A percentile compares a stretch with the other conserved stretches of the same genome.
phyloP scores from a whole-genome alignment of 1,139 yeast species.

The Yamadazyma triangularis region DNA sequence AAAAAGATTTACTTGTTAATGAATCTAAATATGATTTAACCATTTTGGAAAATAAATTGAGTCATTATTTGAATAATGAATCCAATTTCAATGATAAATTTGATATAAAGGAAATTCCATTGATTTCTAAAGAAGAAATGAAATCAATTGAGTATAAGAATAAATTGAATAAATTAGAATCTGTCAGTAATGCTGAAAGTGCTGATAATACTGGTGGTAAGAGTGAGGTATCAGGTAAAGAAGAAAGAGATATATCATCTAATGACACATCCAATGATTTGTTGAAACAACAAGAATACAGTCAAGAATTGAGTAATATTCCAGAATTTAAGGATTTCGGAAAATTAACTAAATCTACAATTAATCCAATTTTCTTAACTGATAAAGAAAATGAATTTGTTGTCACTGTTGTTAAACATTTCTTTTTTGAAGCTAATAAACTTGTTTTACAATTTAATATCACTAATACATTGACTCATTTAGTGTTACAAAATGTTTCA shows the following conservation, averaged over 20 bases:
- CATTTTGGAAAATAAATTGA: slow-evolving; percentile 72
- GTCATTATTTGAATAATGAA: slow-evolving; percentile 62
- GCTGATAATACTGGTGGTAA: slow-evolving; percentile 8
- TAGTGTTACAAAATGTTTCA: slow-evolving; percentile 74
- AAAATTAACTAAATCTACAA: slow-evolving; percentile 65
- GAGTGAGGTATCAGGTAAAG: slow-evolving; percentile 11
- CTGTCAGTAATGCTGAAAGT: slow-evolving; percentile 8
- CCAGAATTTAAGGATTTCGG: slow-evolving; percentile 76
- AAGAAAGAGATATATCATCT: slow-evolving; percentile 13
- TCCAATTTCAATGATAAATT: slow-evolving; percentile 62
- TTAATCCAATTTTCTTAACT: slow-evolving; percentile 61
- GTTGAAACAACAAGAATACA: slow-evolving; percentile 57
- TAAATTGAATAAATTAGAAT: slow-evolving; percentile 52
- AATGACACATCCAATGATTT: slow-evolving; percentile 31
- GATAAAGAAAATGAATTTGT: slow-evolving; percentile 94
- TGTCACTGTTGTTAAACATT: slow-evolving; percentile 78
- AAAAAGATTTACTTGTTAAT: slow-evolving; percentile 59
- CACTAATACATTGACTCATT: slow-evolving; percentile 77
- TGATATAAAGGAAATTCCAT: slow-evolving; percentile 63
- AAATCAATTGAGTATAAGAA: slow-evolving; percentile 54
- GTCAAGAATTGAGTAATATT: slow-evolving; percentile 60
- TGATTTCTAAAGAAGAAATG: slow-evolving; percentile 59
- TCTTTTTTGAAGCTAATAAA: slow-evolving; percentile 60
- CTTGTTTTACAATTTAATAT: slow-evolving; percentile 83
- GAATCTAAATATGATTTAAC: slow-evolving; percentile 68